These are phyloP conservation scores for Pochonia chlamydosporia DNA, from an alignment of 2,329 filamentous ascomycete species.

Conservation along the genomic window DNA sequence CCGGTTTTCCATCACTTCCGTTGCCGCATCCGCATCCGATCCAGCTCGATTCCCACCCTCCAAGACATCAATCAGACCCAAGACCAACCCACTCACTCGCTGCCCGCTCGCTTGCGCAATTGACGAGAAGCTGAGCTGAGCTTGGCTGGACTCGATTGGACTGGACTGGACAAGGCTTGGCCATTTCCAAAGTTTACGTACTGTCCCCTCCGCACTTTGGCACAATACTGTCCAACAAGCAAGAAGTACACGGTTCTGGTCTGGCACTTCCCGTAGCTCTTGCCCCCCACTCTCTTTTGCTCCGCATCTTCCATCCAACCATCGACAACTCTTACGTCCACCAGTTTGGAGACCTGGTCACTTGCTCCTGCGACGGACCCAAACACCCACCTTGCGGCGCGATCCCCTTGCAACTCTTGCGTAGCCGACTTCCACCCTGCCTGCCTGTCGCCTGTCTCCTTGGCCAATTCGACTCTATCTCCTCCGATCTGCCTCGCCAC, in stretches of 20 bases:
- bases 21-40: slow-evolving; percentile 7
- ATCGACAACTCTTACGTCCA: not conserved
- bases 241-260: too few relatives aligned
- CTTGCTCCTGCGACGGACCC: not conserved
- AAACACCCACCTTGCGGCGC: slow-evolving; percentile 2
- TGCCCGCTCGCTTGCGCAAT: not conserved
- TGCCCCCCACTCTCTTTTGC: not conserved
- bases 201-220: too few relatives aligned
- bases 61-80: not conserved
- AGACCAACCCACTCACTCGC: not conserved
- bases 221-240: too few relatives aligned
- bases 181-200: too few relatives aligned
- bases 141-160: not conserved
- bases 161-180: too few relatives aligned
- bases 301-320: not conserved
- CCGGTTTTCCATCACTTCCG: not conserved
- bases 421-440: not conserved
- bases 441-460: not conserved
- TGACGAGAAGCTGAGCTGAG: not conserved
- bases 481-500: slow-evolving; percentile 5
- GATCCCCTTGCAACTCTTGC: slow-evolving; percentile 4
- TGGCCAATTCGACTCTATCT: slow-evolving; percentile 3
- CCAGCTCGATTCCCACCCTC: not conserved
- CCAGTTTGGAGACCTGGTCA: not conserved
- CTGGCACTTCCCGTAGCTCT: not conserved